Base-by-base conservation (phyloP, 148 eudicot species). In the Amaranthus palmeri region DNA sequence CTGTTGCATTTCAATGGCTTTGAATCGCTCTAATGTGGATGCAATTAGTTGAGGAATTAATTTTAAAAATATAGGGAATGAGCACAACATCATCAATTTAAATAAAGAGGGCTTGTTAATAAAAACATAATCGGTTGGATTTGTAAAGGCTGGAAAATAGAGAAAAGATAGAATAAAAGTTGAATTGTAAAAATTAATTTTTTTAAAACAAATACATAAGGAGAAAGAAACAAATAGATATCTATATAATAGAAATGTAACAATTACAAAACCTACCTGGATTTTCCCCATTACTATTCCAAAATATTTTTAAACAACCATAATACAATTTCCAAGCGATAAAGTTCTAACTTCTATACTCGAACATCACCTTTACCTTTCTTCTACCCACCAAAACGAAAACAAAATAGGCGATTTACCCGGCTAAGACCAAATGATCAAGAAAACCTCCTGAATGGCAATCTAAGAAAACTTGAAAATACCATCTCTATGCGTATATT, bases 391-490 rank as follows among this genome's bases (percentile, higher is more conserved):
- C 0, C 12, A 41, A 47, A 65, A 61, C 12, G 41, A 41, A 47
- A 65, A 61, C 12, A 45, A 15, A 40, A 59, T 44, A 60, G 40
- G 45, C 50, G 55, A 25, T 56, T 25, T 69, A 74, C 78, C 72
- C 75, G 47, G 55, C 57, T 45, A 65, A 56, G 78, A 59, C 65
- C 13, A 56, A 43, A 56, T 70, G 70, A 51, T 70, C 78, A 43
- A 74, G 74, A 74, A 69, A 48, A 42, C 72, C 72, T 70, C 77
- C 82, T 70, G 78, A 73, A 55, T 67, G 72, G 67, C 81, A 72
- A 41, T 3, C 14, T 58, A 57, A 63, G 44, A 45, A 55, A 48
- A n/a, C 10, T 47, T 14, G 15, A 67, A 60, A 67, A 67, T 15
- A 74, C 41, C 77, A 74, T 14, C 40, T 15, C 52, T 71, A 18